A percentile compares a stretch with the other conserved stretches of the same genome.
These are phyloP conservation scores for Russula ochroleuca DNA, from an alignment of 768 basidiomycete genomes.

Conservation along the genomic window DNA sequence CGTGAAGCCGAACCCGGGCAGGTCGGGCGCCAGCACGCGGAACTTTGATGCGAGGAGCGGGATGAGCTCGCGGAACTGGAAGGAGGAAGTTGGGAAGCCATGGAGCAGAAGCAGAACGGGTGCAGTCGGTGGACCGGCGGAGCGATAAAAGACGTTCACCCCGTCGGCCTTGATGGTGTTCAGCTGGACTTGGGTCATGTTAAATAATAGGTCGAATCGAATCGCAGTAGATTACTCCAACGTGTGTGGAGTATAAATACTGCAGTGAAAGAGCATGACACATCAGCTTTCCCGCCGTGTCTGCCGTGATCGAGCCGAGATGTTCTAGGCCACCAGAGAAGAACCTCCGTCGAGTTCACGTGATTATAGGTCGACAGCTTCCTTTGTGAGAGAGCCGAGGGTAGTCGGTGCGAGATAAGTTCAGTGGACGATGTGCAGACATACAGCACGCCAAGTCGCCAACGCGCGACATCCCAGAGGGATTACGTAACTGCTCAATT, in stretches of 20 bases:
- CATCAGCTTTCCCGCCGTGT: background rate
- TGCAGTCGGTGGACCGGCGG: conserved; percentile 35
- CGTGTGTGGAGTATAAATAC: background rate
- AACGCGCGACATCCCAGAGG: too few species aligned
- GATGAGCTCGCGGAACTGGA: conserved; percentile 48
- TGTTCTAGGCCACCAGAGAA: background rate
- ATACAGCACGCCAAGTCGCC: too few species aligned
- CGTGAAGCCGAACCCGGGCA: conserved; percentile 51
- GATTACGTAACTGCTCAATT: conserved; percentile 1
- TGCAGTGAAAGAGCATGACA: background rate
- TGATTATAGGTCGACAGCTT: background rate
- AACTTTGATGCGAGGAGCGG: conserved; percentile 40
- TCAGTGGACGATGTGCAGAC: too few species aligned
- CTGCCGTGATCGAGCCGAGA: too few species aligned
- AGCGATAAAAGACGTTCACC: conserved; percentile 43
- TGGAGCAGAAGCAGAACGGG: conserved; percentile 44
- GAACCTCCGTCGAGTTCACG: background rate
- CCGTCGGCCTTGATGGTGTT: conserved; percentile 36
- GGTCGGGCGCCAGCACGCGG: conserved; percentile 47
- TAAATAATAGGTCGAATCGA: background rate
- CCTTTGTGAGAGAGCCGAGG: too few species aligned
- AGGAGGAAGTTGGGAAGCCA: conserved; percentile 48
- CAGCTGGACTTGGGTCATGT: conserved; percentile 24
- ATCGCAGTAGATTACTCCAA: background rate
- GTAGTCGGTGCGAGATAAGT: too few species aligned